phyloP scores from a whole-genome alignment of 2,329 filamentous ascomycete species.

The Tolypocladium paradoxum region DNA sequence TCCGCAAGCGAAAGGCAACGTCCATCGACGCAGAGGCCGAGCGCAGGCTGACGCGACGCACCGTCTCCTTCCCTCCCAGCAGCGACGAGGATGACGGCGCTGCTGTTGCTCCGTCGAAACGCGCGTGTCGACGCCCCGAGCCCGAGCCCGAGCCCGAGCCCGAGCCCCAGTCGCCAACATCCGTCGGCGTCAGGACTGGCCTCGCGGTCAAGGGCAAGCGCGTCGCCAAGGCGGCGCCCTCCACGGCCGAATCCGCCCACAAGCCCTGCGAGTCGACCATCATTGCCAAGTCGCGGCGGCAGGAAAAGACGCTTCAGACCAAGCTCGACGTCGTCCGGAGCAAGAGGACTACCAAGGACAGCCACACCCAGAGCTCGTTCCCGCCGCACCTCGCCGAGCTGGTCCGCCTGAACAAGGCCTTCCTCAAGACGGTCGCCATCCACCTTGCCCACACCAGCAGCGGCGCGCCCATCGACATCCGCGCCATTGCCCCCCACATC shows the following conservation, averaged over 20 bases:
- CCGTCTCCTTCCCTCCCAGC: constrained; percentile 21
- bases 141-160: no score
- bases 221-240: constrained; percentile 16
- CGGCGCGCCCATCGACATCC: constrained; percentile 51
- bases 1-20: constrained; percentile 29
- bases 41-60: constrained; percentile 13
- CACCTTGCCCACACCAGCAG: constrained; percentile 60
- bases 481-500: constrained; percentile 48
- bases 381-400: constrained; percentile 47
- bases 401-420: constrained; percentile 52
- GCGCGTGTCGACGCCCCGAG: constrained; percentile 17
- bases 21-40: constrained; percentile 13
- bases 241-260: constrained; percentile 17
- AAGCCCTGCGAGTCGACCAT: constrained; percentile 20
- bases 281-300: constrained; percentile 17
- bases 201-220: constrained; percentile 18
- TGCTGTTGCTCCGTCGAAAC: constrained; percentile 12
- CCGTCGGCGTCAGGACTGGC: not conserved
- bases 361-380: constrained; percentile 20
- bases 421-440: constrained; percentile 57
- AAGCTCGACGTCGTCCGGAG: constrained; percentile 25
- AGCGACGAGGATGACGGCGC: constrained; percentile 17
- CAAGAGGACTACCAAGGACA: constrained; percentile 15
- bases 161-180: constrained; percentile 8
- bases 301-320: constrained; percentile 18